Percentiles rank a stretch among this genome's conserved stretches.
Conservation (phyloP, 1,284 basidiomycete species). For the Ustilago lituana region DNA sequence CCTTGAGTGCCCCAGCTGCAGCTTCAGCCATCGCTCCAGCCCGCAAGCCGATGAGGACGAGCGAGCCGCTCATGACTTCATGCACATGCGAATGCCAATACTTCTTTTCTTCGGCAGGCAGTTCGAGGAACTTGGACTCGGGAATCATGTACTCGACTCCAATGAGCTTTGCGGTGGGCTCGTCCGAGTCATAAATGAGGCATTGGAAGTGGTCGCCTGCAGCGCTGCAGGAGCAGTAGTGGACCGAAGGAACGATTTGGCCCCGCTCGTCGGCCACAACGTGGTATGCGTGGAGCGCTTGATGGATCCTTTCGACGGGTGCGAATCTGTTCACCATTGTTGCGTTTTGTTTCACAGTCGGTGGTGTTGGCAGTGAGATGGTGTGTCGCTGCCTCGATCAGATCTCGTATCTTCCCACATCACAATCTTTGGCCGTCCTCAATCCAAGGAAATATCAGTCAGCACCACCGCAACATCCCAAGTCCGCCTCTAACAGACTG, state of each 20-base stretch:
- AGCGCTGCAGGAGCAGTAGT: constrained; percentile 42
- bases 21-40: constrained; percentile 12
- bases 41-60: constrained; percentile 65
- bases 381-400: too few relatives aligned
- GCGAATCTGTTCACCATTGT: constrained; percentile 36
- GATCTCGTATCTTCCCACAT: too few relatives aligned
- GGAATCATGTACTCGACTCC: constrained; percentile 73
- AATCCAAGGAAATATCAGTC: too few relatives aligned
- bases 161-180: constrained; percentile 70
- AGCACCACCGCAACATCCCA: not conserved
- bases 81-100: constrained; percentile 72
- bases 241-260: constrained; percentile 34
- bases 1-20: constrained; percentile 17
- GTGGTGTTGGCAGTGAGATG: too few relatives aligned
- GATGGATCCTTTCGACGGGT: constrained; percentile 36
- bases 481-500: too few relatives aligned
- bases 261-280: constrained; percentile 43
- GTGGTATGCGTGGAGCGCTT: constrained; percentile 50
- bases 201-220: constrained; percentile 47
- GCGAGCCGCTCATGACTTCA: constrained; percentile 71
- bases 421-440: too few relatives aligned
- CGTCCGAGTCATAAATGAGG: constrained; percentile 71
- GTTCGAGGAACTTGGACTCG: constrained; percentile 69
- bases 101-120: constrained; percentile 71
- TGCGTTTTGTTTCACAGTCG: too few relatives aligned